Evolutionary conservation across 2,329 filamentous ascomycete genomes (phyloP).

Genomic region (Fusarium oligoseptatum): DNA sequence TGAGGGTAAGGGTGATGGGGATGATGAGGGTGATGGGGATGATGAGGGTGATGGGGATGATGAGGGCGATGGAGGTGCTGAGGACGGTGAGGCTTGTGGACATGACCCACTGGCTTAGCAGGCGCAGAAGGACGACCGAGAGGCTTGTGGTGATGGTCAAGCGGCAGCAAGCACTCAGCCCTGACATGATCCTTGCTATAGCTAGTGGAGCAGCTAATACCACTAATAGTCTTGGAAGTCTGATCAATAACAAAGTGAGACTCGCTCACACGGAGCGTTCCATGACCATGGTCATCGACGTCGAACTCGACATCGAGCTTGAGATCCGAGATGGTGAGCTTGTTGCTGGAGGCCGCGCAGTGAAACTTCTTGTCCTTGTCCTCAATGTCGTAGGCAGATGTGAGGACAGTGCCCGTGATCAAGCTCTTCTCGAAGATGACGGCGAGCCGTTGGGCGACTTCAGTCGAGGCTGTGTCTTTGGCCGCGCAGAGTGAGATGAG

Average conservation of each 20-base stretch:
- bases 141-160: background rate
- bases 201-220: background rate
- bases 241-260: background rate
- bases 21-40: background rate
- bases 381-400: background rate
- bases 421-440: background rate
- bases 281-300: background rate
- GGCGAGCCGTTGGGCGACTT: background rate
- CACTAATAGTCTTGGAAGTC: background rate
- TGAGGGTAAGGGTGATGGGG: background rate
- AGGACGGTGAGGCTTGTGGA: background rate
- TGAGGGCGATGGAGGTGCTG: background rate
- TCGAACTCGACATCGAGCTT: background rate
- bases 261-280: background rate
- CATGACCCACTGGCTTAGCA: background rate
- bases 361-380: background rate
- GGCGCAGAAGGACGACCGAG: background rate
- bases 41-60: background rate
- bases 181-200: background rate
- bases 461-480: background rate
- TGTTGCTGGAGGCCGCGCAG: background rate
- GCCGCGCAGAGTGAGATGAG: background rate
- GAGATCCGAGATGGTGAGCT: background rate
- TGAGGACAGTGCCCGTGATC: background rate
- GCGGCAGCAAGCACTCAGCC: background rate